A percentile compares a stretch with the other conserved stretches of the same genome.
phyloP scores from a whole-genome alignment of 1,139 yeast species.

The Yamadazyma spencermartinsiae region DNA sequence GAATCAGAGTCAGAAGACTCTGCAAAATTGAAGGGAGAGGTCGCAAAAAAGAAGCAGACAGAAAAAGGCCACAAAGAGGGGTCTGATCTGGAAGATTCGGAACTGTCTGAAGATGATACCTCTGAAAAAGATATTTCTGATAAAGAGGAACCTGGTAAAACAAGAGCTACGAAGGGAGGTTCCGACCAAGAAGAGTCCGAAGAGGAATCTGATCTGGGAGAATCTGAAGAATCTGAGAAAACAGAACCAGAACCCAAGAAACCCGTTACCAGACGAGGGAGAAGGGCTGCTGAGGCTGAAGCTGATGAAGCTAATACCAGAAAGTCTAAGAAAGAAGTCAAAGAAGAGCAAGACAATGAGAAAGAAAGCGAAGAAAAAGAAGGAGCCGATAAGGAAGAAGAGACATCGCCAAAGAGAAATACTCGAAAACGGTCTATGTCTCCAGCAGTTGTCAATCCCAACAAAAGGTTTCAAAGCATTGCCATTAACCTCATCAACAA shows the following conservation, averaged over 20 bases:
- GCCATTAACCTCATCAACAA: slow-evolving; percentile 62
- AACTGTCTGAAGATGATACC: slow-evolving; percentile 1
- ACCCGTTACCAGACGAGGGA: slow-evolving; percentile 9
- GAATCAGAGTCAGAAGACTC: slow-evolving; percentile 2
- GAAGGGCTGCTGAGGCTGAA: slow-evolving; percentile 1
- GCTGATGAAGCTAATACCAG: slow-evolving; percentile 9
- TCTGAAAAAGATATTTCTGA: not conserved
- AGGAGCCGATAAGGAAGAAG: slow-evolving; percentile 8
- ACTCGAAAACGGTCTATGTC: slow-evolving; percentile 22
- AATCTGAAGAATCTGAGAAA: slow-evolving; percentile 6
- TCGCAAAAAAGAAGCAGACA: not conserved
- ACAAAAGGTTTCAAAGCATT: slow-evolving; percentile 53
- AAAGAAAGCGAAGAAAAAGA: slow-evolving; percentile 7
- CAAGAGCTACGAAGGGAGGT: too few species aligned
- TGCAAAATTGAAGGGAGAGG: not conserved
- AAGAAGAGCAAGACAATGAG: not conserved
- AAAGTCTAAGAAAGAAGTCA: slow-evolving; percentile 2
- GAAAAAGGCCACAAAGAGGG: slow-evolving; percentile 6
- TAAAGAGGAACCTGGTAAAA: not conserved
- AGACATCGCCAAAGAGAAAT: slow-evolving; percentile 7
- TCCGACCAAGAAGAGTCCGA: slow-evolving; percentile 6
- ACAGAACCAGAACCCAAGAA: slow-evolving; percentile 10
- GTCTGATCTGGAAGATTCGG: not conserved
- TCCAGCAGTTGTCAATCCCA: slow-evolving; percentile 29
- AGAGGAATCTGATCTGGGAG: slow-evolving; percentile 5